A percentile compares a stretch with the other conserved stretches of the same genome.
These are phyloP conservation scores for Spongispora temasekensis DNA, from an alignment of 1,284 basidiomycete genomes.

Conservation along the genomic window DNA sequence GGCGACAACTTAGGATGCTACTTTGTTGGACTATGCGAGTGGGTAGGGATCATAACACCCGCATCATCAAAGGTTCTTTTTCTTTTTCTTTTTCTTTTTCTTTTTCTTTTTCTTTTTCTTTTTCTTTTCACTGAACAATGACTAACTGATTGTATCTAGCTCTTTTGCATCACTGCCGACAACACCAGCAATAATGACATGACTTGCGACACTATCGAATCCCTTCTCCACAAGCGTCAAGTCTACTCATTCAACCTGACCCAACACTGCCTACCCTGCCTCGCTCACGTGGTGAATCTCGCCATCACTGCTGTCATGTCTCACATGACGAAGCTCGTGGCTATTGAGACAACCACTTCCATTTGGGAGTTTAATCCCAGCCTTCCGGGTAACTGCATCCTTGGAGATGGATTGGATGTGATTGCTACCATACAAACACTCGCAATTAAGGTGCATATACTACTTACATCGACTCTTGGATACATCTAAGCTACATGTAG, in stretches of 20 bases:
- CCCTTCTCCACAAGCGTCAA: not conserved
- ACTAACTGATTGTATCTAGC: too few species aligned
- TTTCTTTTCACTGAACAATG: too few species aligned
- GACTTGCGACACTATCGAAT: not conserved
- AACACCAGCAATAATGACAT: not conserved
- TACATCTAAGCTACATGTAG: too few species aligned
- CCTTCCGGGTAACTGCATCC: not conserved
- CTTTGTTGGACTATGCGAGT: not conserved
- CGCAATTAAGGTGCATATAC: not conserved
- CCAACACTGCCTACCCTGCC: not conserved
- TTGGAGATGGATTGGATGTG: not conserved
- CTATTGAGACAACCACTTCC: not conserved
- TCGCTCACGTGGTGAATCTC: not conserved
- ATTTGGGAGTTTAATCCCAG: not conserved
- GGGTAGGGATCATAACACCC: not conserved
- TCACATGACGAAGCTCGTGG: not conserved
- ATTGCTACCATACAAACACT: not conserved
- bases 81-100: not conserved
- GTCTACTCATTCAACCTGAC: not conserved
- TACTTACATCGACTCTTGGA: too few species aligned
- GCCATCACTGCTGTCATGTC: not conserved
- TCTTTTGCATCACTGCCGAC: not conserved
- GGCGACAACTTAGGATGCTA: not conserved
- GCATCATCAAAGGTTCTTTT: not conserved
- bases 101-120: not conserved